phyloP scores from a whole-genome alignment of 1,284 basidiomycete species.

The Rhodotorula sp. region DNA sequence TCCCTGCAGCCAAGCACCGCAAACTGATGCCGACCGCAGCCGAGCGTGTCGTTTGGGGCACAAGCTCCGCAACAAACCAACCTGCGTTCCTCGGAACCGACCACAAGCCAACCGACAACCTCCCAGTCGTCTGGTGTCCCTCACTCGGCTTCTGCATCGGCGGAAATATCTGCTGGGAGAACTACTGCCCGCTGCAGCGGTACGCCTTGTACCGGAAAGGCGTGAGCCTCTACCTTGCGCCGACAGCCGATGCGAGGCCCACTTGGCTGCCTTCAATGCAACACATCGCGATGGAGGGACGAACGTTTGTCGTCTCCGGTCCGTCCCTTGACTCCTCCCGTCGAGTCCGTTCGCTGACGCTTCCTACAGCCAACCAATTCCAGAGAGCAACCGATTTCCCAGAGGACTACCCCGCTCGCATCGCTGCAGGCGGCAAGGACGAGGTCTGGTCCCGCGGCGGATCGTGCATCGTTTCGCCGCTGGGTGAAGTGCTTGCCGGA shows the following conservation, averaged over 20 bases:
- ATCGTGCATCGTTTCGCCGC: constrained; percentile 65
- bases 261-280: constrained; percentile 66
- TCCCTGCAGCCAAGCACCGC: constrained; percentile 6
- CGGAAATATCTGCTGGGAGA: constrained; percentile 70
- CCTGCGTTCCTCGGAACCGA: constrained; percentile 51
- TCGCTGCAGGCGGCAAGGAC: background rate
- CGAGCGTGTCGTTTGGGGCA: constrained; percentile 69
- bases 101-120: constrained; percentile 30
- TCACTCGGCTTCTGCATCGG: constrained; percentile 50
- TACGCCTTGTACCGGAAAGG: constrained; percentile 35
- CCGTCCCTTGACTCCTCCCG: background rate
- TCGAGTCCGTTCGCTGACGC: constrained; percentile 61
- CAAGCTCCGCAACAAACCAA: constrained; percentile 49
- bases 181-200: constrained; percentile 66
- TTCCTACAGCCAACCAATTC: constrained; percentile 49
- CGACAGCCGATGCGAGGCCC: constrained; percentile 66
- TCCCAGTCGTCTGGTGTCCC: constrained; percentile 49
- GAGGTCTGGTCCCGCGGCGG: constrained; percentile 63
- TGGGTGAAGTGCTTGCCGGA: constrained; percentile 67
- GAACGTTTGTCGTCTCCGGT: constrained; percentile 67
- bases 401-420: constrained; percentile 39
- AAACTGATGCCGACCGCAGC: constrained; percentile 49
- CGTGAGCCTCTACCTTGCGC: constrained; percentile 55
- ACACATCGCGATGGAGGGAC: constrained; percentile 72
- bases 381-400: constrained; percentile 39